Percentiles rank a stretch among this genome's conserved stretches.
These are phyloP conservation scores for Allantophomopsis lycopodina DNA, from an alignment of 2,329 filamentous ascomycete genomes.

Conservation along the genomic window DNA sequence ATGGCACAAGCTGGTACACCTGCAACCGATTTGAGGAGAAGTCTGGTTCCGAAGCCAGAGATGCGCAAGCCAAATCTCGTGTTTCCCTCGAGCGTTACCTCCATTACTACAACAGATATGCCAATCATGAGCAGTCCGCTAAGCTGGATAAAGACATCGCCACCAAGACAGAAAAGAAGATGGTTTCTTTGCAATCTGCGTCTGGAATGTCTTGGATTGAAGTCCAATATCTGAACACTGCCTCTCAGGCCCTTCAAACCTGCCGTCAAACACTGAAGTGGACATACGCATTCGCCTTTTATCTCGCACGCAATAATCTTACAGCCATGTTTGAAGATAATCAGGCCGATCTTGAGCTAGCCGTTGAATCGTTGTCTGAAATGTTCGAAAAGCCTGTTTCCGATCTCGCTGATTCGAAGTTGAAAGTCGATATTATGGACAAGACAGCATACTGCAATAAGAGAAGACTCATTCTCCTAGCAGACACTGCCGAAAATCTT, in stretches of 20 bases:
- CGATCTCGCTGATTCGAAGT: slow-evolving; percentile 71
- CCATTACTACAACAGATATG: slow-evolving; percentile 98
- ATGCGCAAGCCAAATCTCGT: slow-evolving; percentile 81
- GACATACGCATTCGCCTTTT: slow-evolving; percentile 98
- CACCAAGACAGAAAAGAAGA: slow-evolving; percentile 96
- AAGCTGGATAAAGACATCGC: slow-evolving; percentile 95
- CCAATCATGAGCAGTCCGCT: slow-evolving; percentile 96
- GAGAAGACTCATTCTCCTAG: slow-evolving; percentile 74
- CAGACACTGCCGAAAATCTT: slow-evolving; percentile 86
- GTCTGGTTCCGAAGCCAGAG: slow-evolving; percentile 77
- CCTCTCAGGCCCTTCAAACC: slow-evolving; percentile 84
- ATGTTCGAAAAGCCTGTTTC: slow-evolving; percentile 98
- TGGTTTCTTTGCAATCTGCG: slow-evolving; percentile 86
- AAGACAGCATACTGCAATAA: slow-evolving; percentile 97
- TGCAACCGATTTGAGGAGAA: slow-evolving; percentile 97
- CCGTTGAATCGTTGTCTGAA: slow-evolving; percentile 90
- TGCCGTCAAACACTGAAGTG: slow-evolving; percentile 98
- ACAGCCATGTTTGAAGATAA: slow-evolving; percentile 98
- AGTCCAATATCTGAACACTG: slow-evolving; percentile 89
- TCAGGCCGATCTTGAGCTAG: slow-evolving; percentile 94
- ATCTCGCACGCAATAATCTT: slow-evolving; percentile 87
- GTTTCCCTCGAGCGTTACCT: slow-evolving; percentile 91
- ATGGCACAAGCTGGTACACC: slow-evolving; percentile 99
- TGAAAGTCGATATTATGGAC: slow-evolving; percentile 97
- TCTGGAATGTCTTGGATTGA: slow-evolving; percentile 99